Conservation (phyloP, 176 grass and related monocot species). For the Echinochloa phyllopogon region DNA sequence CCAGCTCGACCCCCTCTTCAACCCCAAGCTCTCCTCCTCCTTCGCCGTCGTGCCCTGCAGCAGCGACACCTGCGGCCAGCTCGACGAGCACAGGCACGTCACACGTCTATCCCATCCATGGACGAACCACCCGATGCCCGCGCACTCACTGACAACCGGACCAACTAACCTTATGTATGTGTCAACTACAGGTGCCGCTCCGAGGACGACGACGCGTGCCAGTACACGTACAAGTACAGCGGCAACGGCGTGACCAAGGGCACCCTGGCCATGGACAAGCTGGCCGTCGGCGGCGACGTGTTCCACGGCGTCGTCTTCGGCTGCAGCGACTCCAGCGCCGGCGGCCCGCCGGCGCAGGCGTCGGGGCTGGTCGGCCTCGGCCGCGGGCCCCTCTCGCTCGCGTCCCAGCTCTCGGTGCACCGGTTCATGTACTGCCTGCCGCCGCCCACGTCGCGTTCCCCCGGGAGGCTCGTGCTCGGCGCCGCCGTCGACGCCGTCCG, state of each 20-base stretch:
- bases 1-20: conserved; percentile 57
- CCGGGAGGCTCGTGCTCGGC: conserved; percentile 52
- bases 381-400: conserved; percentile 52
- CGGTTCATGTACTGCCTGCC: conserved; percentile 74
- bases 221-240: conserved; percentile 68
- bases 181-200: neutral
- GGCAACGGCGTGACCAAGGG: conserved; percentile 50
- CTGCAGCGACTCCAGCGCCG: conserved; percentile 54
- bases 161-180: neutral
- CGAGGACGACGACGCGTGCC: conserved; percentile 50
- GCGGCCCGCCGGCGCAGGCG: conserved; percentile 30
- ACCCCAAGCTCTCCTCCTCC: conserved; percentile 58
- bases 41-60: conserved; percentile 51
- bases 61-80: conserved; percentile 48
- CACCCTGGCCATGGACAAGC: conserved; percentile 55
- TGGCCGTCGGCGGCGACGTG: conserved; percentile 43
- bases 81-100: conserved; percentile 34
- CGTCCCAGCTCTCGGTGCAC: conserved; percentile 50
- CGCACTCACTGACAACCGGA: neutral
- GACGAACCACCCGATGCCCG: neutral
- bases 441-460: conserved; percentile 16
- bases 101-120: too few relatives aligned
- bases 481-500: conserved; percentile 15
- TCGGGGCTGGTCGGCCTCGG: conserved; percentile 59
- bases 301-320: conserved; percentile 54